Percentiles rank a stretch among this genome's conserved stretches.
phyloP scores from a whole-genome alignment of 2,329 filamentous ascomycete species.

The Cercospora brassicicola region DNA sequence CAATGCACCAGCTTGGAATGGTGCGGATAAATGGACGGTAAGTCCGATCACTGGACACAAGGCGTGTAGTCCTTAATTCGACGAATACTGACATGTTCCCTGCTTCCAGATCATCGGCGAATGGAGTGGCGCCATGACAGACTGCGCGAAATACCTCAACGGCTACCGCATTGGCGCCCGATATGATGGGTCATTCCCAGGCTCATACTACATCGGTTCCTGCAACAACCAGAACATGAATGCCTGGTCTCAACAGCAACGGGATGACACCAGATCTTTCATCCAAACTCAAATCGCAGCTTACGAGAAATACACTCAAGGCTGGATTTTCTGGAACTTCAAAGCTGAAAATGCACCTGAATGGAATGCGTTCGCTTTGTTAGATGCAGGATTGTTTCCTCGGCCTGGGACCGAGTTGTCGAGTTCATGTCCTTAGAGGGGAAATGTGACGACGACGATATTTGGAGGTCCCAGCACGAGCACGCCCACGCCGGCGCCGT shows the following conservation, averaged over 20 bases:
- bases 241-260: conserved; percentile 49
- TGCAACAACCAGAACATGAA: conserved; percentile 55
- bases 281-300: conserved; percentile 57
- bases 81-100: not conserved
- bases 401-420: conserved; percentile 41
- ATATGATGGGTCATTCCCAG: conserved; percentile 58
- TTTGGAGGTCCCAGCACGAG: not conserved
- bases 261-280: conserved; percentile 52
- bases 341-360: conserved; percentile 55
- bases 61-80: too few relatives aligned
- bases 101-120: conserved; percentile 57
- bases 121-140: conserved; percentile 68
- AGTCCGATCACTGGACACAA: not conserved
- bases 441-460: conserved; percentile 1
- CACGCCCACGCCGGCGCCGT: not conserved
- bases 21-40: conserved; percentile 62
- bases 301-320: conserved; percentile 53
- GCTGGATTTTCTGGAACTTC: conserved; percentile 62
- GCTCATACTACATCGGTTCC: conserved; percentile 52
- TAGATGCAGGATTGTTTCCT: conserved; percentile 55
- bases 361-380: conserved; percentile 54
- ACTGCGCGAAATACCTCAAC: conserved; percentile 55
- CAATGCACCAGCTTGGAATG: conserved; percentile 50
- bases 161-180: conserved; percentile 60
- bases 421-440: conserved; percentile 34